These are phyloP conservation scores for Vigna trinervia DNA, from an alignment of 306 rosid genomes.

Conservation along the genomic window DNA sequence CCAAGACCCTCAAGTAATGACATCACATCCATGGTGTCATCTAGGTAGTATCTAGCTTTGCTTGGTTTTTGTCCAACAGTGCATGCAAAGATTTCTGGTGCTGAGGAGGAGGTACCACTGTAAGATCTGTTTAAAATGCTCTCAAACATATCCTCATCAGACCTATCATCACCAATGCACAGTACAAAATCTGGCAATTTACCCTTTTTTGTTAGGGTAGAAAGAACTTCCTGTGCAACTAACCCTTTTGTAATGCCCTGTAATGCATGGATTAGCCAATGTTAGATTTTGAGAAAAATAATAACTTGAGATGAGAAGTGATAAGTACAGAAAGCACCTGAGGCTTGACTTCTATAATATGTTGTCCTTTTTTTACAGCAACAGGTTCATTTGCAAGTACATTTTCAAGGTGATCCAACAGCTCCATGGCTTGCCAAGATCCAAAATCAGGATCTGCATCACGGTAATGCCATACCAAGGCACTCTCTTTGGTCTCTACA, in stretches of 20 bases:
- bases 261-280: conserved; percentile 18
- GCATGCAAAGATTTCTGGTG: conserved; percentile 82
- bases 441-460: conserved; percentile 87
- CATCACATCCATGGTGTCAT: conserved; percentile 72
- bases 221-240: conserved; percentile 49
- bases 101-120: conserved; percentile 44
- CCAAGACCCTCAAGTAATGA: conserved; percentile 66
- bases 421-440: conserved; percentile 83
- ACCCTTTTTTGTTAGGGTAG: conserved; percentile 32
- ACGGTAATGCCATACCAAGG: conserved; percentile 85
- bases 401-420: conserved; percentile 80
- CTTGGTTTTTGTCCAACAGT: conserved; percentile 96
- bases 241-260: conserved; percentile 56
- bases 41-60: conserved; percentile 90
- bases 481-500: conserved; percentile 84
- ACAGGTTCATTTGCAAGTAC: conserved; percentile 93
- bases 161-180: conserved; percentile 57
- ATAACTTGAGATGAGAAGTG: conserved; percentile 16
- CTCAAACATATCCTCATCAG: conserved; percentile 62
- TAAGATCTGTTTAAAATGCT: conserved; percentile 66
- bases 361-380: conserved; percentile 79
- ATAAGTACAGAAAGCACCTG: conserved; percentile 59
- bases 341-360: conserved; percentile 86
- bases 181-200: conserved; percentile 48
- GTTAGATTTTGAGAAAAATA: conserved; percentile 34